Conservation (phyloP, 805 yeast genomes). For the Teunomyces cretensis region DNA sequence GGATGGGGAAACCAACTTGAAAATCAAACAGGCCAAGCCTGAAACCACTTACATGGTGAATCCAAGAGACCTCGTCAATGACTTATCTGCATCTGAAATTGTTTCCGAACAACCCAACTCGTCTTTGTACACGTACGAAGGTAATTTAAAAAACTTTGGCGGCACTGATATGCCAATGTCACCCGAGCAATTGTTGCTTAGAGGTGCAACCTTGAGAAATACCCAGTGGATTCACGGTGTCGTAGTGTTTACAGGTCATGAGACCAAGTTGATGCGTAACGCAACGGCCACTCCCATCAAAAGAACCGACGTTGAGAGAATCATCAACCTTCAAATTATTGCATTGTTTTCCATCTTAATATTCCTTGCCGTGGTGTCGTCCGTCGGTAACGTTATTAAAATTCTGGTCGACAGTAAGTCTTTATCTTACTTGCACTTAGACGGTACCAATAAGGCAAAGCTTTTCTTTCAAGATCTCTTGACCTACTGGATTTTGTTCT, state of each 20-base stretch:
- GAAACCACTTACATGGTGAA: slow-evolving; percentile 76
- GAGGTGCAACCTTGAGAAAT: slow-evolving; percentile 95
- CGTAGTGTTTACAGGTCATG: slow-evolving; percentile 96
- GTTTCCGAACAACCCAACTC: slow-evolving; percentile 92
- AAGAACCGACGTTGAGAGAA: slow-evolving; percentile 93
- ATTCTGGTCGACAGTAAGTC: slow-evolving; percentile 51
- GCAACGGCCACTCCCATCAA: slow-evolving; percentile 99
- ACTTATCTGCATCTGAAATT: slow-evolving; percentile 40
- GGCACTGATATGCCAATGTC: slow-evolving; percentile 60
- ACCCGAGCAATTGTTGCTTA: slow-evolving; percentile 86
- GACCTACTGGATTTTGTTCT: slow-evolving; percentile 94
- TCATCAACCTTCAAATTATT: slow-evolving; percentile 87
- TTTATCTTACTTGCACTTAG: slow-evolving; percentile 65
- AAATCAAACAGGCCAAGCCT: slow-evolving; percentile 82
- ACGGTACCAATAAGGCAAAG: slow-evolving; percentile 63
- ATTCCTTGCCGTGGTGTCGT: slow-evolving; percentile 72
- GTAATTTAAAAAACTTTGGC: slow-evolving; percentile 62
- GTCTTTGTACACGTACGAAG: slow-evolving; percentile 92
- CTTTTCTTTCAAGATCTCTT: slow-evolving; percentile 83
- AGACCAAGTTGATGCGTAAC: slow-evolving; percentile 95
- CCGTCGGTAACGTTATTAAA: slow-evolving; percentile 83
- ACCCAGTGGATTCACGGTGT: slow-evolving; percentile 95
- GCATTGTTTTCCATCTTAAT: slow-evolving; percentile 83
- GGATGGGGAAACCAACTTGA: slow-evolving; percentile 96
- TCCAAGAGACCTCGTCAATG: slow-evolving; percentile 50